Percentiles rank a stretch among this genome's conserved stretches.
Evolutionary conservation across 2,329 filamentous ascomycete genomes (phyloP).

Genomic region (Cadophora sp.): DNA sequence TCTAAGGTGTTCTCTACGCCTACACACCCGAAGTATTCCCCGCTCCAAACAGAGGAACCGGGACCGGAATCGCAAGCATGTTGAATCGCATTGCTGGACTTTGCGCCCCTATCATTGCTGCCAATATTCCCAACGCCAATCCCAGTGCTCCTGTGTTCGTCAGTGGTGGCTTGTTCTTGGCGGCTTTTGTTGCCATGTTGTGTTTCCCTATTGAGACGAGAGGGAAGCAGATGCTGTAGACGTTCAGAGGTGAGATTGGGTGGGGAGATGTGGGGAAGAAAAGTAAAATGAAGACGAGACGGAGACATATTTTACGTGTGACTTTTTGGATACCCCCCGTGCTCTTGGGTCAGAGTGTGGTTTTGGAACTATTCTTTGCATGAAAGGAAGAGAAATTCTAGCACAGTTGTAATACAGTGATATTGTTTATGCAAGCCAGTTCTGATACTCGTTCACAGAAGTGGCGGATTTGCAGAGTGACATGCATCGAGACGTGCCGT

Average conservation of each 20-base stretch:
- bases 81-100: conserved; percentile 73
- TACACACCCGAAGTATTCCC: conserved; percentile 82
- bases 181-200: conserved; percentile 65
- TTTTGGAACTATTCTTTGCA: conserved; percentile 2
- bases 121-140: conserved; percentile 51
- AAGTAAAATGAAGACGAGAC: background rate
- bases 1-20: conserved; percentile 71
- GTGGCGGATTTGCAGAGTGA: too few species aligned
- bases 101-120: conserved; percentile 72
- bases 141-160: conserved; percentile 64
- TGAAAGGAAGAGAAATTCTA: background rate
- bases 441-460: too few species aligned
- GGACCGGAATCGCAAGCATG: conserved; percentile 74
- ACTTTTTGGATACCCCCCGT: conserved; percentile 19
- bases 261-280: background rate
- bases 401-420: background rate
- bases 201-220: conserved; percentile 69
- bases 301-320: background rate
- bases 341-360: conserved; percentile 3
- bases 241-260: background rate
- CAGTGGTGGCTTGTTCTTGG: conserved; percentile 61
- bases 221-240: conserved; percentile 61
- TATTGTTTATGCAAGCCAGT: background rate
- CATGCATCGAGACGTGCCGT: too few species aligned
- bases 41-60: conserved; percentile 73